Evolutionary conservation across 768 basidiomycete species (phyloP), one percentile per base, ranked within the genome.

Genomic region (Coprinopsis sp.): DNA sequence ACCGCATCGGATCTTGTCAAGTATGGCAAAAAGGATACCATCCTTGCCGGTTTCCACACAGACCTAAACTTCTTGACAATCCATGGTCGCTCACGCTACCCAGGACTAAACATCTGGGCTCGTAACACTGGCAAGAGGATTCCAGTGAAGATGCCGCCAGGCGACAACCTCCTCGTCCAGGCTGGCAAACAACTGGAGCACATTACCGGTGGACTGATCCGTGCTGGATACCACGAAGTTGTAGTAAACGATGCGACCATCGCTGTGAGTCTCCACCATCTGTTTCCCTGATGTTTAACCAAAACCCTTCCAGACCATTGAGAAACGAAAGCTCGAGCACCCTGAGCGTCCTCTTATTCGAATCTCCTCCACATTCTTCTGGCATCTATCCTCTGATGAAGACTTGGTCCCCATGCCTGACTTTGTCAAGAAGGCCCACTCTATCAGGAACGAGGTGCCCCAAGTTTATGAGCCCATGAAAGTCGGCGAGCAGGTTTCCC

Each of bases 311-410:
- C 38, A 91, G 86, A 72, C 78, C 13, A 81, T 93, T 40, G 74
- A 79, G 45, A 67, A 70, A 42, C 77, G 87, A 33, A 83, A 74
- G 54, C 52, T 54, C 10, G 70, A 77, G 49, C 71, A 68, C 49
- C 82, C 91, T 2, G 74, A 79, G 44, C 82, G 94, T n/a, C 94
- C 94, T 11, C 70, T 87, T 28, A 90, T 94, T 54, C 84, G 94
- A n/a, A 93, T 98, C 53, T 94, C 92, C 2, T 94, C 91, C 2
- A 97, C 93, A 0, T 93, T 94, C 65, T 96, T 96, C 72, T 95
- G 88, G 87, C 91, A 93, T 58, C 74, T 96, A 11, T 89, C 82
- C 0, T 91, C 92, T 1, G 89, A 93, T 61, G 81, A 78, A 48
- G 82, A 88, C 42, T 74, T 93, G n/a, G 68, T 64, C 6, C 81